A percentile compares a stretch with the other conserved stretches of the same genome.
Conservation (phyloP, 805 yeast genomes). For the Barnettozyma populi region DNA sequence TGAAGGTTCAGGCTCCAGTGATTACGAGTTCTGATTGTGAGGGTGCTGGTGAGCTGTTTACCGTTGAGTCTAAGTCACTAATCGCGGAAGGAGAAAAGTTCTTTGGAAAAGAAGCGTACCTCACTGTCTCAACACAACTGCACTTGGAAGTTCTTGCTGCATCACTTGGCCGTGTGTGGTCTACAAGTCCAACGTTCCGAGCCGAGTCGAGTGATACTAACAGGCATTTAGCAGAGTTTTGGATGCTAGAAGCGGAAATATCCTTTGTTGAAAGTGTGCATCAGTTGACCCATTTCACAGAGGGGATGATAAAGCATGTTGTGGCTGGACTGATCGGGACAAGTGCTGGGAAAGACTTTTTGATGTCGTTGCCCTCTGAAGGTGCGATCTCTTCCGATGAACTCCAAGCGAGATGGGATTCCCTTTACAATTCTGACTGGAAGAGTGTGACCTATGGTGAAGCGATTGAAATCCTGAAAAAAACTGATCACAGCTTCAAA, state of each 20-base stretch:
- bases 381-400: conserved; percentile 32
- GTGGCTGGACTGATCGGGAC: conserved; percentile 29
- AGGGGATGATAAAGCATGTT: conserved; percentile 58
- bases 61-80: conserved; percentile 35
- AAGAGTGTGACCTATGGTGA: conserved; percentile 66
- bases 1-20: conserved; percentile 80
- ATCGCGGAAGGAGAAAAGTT: conserved; percentile 30
- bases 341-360: conserved; percentile 19
- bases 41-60: conserved; percentile 93
- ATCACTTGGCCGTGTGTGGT: conserved; percentile 79
- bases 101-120: conserved; percentile 60
- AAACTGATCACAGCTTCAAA: conserved; percentile 30
- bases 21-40: conserved; percentile 91
- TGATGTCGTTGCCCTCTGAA: conserved; percentile 19
- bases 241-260: conserved; percentile 96
- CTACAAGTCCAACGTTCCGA: conserved; percentile 85
- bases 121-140: conserved; percentile 89
- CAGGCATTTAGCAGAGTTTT: conserved; percentile 88
- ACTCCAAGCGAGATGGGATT: conserved; percentile 49
- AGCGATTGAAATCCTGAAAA: conserved; percentile 54
- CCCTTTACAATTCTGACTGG: conserved; percentile 51
- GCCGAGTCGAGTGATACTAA: conserved; percentile 91
- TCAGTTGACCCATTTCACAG: conserved; percentile 62
- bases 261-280: conserved; percentile 54
- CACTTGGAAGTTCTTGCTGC: conserved; percentile 79